Percentiles rank a stretch among this genome's conserved stretches.
Evolutionary conservation across 257 asterid species (phyloP).

Genomic region (Petunia secreta): DNA sequence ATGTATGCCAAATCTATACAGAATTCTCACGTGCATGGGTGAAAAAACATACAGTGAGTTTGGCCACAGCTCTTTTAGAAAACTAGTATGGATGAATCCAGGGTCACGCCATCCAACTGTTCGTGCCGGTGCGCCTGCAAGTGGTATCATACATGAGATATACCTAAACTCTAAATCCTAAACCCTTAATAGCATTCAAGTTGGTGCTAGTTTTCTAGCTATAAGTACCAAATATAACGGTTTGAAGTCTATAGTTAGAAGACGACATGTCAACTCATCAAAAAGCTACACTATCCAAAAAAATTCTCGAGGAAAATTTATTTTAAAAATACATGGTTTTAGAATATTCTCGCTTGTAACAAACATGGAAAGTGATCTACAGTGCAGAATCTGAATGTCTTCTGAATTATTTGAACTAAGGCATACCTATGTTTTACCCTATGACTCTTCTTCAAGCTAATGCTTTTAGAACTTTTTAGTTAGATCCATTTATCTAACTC

Average conservation of each 20-base stretch:
- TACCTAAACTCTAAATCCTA: background rate
- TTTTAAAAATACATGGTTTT: background rate
- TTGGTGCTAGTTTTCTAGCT: background rate
- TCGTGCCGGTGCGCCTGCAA: slow-evolving; percentile 81
- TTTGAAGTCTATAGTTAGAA: slow-evolving; percentile 2
- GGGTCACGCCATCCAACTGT: slow-evolving; percentile 78
- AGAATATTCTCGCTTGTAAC: background rate
- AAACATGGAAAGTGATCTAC: slow-evolving; percentile 11
- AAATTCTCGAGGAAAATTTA: background rate
- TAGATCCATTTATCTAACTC: background rate
- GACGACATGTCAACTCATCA: background rate
- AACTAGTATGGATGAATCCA: slow-evolving; percentile 62
- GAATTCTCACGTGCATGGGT: background rate
- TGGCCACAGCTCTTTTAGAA: slow-evolving; percentile 61
- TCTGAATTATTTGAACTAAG: background rate
- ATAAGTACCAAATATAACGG: slow-evolving; percentile 12
- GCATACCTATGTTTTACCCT: slow-evolving; percentile 14
- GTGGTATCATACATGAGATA: background rate
- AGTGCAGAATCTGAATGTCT: background rate
- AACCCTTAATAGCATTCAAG: background rate
- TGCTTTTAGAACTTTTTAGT: background rate
- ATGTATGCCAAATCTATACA: slow-evolving; percentile 4
- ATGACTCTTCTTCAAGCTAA: background rate
- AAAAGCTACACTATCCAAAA: background rate
- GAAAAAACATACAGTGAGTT: slow-evolving; percentile 42